A percentile compares a stretch with the other conserved stretches of the same genome.
These are phyloP conservation scores for Ascochyta lentis DNA, from an alignment of 2,329 filamentous ascomycete genomes.

Conservation along the genomic window DNA sequence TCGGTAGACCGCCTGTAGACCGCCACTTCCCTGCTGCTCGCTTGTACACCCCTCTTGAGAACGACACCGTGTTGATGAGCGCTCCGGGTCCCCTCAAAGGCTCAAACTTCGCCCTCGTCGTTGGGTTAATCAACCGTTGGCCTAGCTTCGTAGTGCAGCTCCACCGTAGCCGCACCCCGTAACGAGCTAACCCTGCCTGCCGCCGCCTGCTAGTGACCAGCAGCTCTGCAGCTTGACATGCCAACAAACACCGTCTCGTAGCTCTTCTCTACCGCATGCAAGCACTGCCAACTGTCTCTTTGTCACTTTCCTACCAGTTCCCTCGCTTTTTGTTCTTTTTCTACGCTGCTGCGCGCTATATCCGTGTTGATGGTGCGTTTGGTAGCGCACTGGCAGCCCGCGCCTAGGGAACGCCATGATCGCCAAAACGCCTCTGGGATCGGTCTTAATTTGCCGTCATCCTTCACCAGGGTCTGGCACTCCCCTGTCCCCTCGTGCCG, in stretches of 20 bases:
- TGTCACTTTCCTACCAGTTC: not conserved
- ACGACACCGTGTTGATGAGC: not conserved
- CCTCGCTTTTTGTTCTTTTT: not conserved
- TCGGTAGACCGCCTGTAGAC: not conserved
- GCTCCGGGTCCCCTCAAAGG: conserved; percentile 7
- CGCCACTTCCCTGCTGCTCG: not conserved
- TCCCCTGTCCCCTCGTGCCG: conserved; percentile 2
- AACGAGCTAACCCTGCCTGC: conserved; percentile 4
- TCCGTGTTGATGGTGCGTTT: conserved; percentile 1
- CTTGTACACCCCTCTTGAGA: not conserved
- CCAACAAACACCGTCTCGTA: not conserved
- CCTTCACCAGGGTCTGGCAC: not conserved
- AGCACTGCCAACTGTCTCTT: not conserved
- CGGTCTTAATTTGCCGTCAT: conserved; percentile 10
- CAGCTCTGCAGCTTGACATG: not conserved
- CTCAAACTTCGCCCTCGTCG: not conserved
- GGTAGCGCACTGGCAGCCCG: conserved; percentile 4
- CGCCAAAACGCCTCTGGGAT: conserved; percentile 9
- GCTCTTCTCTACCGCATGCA: not conserved
- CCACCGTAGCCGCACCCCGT: conserved; percentile 16
- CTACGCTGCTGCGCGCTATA: not conserved
- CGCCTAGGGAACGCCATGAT: conserved; percentile 14
- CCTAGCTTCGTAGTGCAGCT: conserved; percentile 18
- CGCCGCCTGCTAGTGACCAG: conserved; percentile 5
- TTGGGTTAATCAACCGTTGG: conserved; percentile 18